These are phyloP conservation scores for Ceratocystis eucalypticola DNA, from an alignment of 2,329 filamentous ascomycete species.

Conservation along the genomic window DNA sequence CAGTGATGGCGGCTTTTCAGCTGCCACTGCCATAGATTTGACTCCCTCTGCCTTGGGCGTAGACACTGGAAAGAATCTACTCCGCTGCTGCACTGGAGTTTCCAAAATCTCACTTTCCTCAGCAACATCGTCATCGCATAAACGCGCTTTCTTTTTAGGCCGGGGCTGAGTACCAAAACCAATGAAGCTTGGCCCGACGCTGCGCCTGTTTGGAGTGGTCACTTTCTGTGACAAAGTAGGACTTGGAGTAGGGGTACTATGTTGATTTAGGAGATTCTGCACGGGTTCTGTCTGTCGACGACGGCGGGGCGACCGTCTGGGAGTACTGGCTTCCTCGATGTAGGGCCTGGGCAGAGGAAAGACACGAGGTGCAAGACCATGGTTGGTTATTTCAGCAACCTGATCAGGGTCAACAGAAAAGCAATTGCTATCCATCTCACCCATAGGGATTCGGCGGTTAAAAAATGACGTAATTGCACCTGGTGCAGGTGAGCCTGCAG, in stretches of 20 bases:
- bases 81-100: constrained; percentile 29
- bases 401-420: constrained; percentile 40
- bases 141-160: constrained; percentile 44
- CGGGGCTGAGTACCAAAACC: constrained; percentile 22
- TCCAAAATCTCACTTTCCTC: constrained; percentile 24
- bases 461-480: constrained; percentile 38
- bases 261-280: constrained; percentile 29
- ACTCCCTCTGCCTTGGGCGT: constrained; percentile 20
- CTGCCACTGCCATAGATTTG: not conserved
- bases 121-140: constrained; percentile 32
- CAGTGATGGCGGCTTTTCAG: not conserved
- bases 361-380: constrained; percentile 39
- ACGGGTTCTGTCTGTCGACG: constrained; percentile 42
- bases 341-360: constrained; percentile 48
- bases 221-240: constrained; percentile 13
- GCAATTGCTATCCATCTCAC: constrained; percentile 50
- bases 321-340: constrained; percentile 28
- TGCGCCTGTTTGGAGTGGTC: constrained; percentile 22
- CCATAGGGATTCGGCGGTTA: constrained; percentile 40
- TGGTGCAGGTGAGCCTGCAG: constrained; percentile 23
- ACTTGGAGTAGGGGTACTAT: constrained; percentile 17
- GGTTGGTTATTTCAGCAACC: constrained; percentile 36
- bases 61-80: constrained; percentile 39
- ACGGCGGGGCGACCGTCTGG: constrained; percentile 27
- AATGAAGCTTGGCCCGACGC: constrained; percentile 18